These are phyloP conservation scores for Colletotrichum musicola DNA, from an alignment of 2,329 filamentous ascomycete species.

Conservation along the genomic window DNA sequence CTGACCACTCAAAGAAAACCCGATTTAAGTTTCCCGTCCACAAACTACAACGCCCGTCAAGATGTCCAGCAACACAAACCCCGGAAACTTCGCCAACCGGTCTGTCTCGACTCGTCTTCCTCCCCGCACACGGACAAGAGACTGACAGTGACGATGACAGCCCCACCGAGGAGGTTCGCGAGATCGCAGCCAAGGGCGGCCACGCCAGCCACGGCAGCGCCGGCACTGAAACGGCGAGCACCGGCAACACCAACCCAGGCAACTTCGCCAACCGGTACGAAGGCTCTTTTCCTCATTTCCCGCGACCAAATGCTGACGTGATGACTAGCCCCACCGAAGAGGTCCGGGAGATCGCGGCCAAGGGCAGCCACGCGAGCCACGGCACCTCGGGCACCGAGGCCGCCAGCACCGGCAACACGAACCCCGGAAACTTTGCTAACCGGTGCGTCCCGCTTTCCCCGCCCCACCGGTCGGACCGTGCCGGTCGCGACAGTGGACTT, in stretches of 20 bases:
- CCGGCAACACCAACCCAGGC: constrained; percentile 40
- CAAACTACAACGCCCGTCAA: not conserved
- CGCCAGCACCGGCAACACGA: constrained; percentile 12
- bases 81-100: constrained; percentile 31
- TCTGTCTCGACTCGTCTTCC: not conserved
- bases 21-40: accelerated
- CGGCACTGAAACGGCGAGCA: too few relatives aligned
- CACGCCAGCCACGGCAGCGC: too few relatives aligned
- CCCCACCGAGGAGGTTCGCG: too few relatives aligned
- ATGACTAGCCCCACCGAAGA: constrained; percentile 46
- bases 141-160: too few relatives aligned
- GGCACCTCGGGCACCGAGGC: constrained; percentile 3
- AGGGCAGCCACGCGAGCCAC: constrained; percentile 54
- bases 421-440: constrained; percentile 42
- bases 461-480: not conserved
- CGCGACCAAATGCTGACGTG: not conserved
- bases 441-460: constrained; percentile 21
- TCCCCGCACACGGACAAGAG: too few relatives aligned
- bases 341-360: constrained; percentile 55
- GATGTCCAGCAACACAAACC: constrained; percentile 1
- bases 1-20: not conserved
- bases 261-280: constrained; percentile 42
- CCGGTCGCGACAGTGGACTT: not conserved
- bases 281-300: not conserved
- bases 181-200: too few relatives aligned